These are phyloP conservation scores for Aspergillus sp. DNA, from an alignment of 2,329 filamentous ascomycete species.

Conservation along the genomic window DNA sequence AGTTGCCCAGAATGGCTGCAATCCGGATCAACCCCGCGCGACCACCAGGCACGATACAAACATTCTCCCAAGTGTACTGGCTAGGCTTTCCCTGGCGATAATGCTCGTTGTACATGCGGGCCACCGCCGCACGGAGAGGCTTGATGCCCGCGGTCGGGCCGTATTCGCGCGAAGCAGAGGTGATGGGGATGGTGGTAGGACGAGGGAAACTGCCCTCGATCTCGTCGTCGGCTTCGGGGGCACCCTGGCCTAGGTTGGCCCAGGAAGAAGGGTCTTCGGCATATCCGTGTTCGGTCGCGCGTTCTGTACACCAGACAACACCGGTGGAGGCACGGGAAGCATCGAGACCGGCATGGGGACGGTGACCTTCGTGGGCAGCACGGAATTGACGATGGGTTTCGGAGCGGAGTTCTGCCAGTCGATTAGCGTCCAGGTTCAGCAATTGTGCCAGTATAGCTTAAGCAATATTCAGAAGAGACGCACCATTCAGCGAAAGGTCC, in stretches of 20 bases:
- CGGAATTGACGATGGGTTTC: constrained; percentile 86
- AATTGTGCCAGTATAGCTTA: background rate
- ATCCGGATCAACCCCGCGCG: constrained; percentile 90
- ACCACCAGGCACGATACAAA: constrained; percentile 90
- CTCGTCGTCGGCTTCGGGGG: constrained; percentile 87
- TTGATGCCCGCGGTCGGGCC: constrained; percentile 92
- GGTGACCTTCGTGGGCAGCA: constrained; percentile 81
- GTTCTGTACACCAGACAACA: constrained; percentile 69
- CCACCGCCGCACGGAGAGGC: constrained; percentile 79
- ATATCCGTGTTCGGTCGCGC: constrained; percentile 83
- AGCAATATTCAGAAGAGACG: constrained; percentile 11
- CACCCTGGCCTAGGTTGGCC: constrained; percentile 92
- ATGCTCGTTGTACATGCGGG: constrained; percentile 85
- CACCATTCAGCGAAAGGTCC: constrained; percentile 42
- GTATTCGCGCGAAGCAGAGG: constrained; percentile 76
- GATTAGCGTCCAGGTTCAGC: background rate
- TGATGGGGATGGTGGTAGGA: constrained; percentile 70
- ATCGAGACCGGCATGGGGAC: constrained; percentile 84
- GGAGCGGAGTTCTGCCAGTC: constrained; percentile 62
- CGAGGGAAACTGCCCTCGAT: constrained; percentile 84
- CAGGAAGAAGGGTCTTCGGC: constrained; percentile 72
- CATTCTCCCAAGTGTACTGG: constrained; percentile 96
- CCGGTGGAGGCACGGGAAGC: constrained; percentile 82
- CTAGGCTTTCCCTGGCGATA: constrained; percentile 81
- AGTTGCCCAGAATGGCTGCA: constrained; percentile 85